phyloP scores from a whole-genome alignment of 169 alveolate species.

The Plasmodium inui region DNA sequence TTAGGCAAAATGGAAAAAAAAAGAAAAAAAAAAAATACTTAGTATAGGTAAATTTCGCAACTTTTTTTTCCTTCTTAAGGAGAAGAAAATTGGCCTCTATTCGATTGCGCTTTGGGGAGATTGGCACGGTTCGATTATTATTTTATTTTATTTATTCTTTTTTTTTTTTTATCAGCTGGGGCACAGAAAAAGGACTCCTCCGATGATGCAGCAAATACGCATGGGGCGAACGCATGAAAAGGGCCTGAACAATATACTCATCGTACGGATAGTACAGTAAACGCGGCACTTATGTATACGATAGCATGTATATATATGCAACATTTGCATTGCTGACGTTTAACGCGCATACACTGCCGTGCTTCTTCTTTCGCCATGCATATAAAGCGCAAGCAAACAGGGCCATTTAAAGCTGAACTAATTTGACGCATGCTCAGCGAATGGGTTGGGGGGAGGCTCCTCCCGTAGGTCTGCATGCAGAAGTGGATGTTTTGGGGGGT shows the following conservation, averaged over 20 bases:
- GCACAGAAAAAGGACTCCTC: background rate
- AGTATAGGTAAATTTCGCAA: background rate
- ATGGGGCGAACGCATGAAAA: background rate
- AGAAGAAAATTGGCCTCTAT: background rate
- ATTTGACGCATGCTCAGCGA: background rate
- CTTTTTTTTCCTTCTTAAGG: background rate
- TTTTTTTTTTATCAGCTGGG: background rate
- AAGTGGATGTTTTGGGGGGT: background rate
- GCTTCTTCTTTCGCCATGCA: background rate
- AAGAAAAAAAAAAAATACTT: background rate
- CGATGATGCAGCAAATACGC: background rate
- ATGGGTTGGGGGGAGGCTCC: background rate
- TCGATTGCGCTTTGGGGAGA: background rate
- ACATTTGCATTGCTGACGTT: background rate
- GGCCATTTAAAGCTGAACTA: background rate
- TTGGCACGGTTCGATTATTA: background rate
- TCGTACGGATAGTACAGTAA: background rate
- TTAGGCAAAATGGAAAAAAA: background rate
- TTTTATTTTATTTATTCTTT: background rate
- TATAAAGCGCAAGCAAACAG: background rate
- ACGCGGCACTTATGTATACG: background rate
- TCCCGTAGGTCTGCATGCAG: background rate
- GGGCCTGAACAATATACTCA: background rate
- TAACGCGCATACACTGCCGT: background rate
- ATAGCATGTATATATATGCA: background rate